Percentiles rank a stretch among this genome's conserved stretches.
phyloP scores from a whole-genome alignment of 176 grass and related monocot species.

The Zea mays region Zm-B73-REFERENCE-NAM-5.0 NC_050103.1:171882001-171882500 shows the following conservation, averaged over 20 bases:
- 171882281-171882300: not conserved
- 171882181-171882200: no score
- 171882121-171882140: no score
- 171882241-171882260: not conserved
- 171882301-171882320: not conserved
- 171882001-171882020: no score
- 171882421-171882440: slow-evolving; percentile 71
- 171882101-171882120: no score
- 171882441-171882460: slow-evolving; percentile 73
- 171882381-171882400: not conserved
- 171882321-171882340: not conserved
- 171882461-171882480: slow-evolving; percentile 72
- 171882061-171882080: no score
- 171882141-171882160: no score
- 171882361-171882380: not conserved
- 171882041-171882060: no score
- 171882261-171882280: not conserved
- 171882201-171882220: not conserved
- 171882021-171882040: no score
- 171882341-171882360: slow-evolving; percentile 13
- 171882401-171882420: slow-evolving; percentile 52
- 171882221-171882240: not conserved
- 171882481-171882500: slow-evolving; percentile 83
- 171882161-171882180: no score
- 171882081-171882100: no score